A percentile compares a stretch with the other conserved stretches of the same genome.
These are phyloP conservation scores for Ogataea sp. DNA, from an alignment of 805 yeast species.

Conservation along the genomic window DNA sequence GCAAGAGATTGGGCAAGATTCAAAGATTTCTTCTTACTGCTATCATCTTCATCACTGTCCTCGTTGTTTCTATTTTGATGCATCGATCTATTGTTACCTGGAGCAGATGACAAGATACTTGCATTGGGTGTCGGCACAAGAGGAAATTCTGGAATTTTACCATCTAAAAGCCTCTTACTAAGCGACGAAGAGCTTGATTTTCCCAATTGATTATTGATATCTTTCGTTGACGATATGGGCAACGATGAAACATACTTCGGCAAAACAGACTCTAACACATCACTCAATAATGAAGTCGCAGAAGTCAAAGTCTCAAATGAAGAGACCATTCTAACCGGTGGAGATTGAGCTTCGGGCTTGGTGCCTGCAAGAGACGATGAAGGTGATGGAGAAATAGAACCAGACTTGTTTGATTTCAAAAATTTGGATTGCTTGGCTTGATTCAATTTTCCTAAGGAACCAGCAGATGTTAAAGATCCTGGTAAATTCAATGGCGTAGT, in stretches of 20 bases:
- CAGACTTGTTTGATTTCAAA: too few relatives aligned
- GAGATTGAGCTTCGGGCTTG: too few relatives aligned
- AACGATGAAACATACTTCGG: slow-evolving; percentile 1
- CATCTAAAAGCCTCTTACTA: neutral
- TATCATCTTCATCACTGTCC: neutral
- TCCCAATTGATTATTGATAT: neutral
- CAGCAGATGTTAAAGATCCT: too few relatives aligned
- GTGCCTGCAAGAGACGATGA: neutral
- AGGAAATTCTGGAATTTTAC: neutral
- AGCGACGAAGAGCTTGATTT: neutral
- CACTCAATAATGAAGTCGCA: neutral
- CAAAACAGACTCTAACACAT: neutral
- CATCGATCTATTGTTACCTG: too few relatives aligned
- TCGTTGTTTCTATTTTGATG: neutral
- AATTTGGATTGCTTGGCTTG: neutral
- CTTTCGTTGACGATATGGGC: neutral
- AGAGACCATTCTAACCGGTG: neutral
- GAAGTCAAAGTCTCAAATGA: neutral
- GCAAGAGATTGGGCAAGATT: slow-evolving; percentile 59
- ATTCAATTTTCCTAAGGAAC: too few relatives aligned
- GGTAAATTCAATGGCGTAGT: neutral
- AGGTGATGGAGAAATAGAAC: too few relatives aligned
- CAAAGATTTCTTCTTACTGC: slow-evolving; percentile 9
- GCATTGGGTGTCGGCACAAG: neutral
- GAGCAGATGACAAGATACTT: neutral